Conservation (phyloP, 2,329 filamentous ascomycete genomes). For the Fonsecaea erecta region DNA sequence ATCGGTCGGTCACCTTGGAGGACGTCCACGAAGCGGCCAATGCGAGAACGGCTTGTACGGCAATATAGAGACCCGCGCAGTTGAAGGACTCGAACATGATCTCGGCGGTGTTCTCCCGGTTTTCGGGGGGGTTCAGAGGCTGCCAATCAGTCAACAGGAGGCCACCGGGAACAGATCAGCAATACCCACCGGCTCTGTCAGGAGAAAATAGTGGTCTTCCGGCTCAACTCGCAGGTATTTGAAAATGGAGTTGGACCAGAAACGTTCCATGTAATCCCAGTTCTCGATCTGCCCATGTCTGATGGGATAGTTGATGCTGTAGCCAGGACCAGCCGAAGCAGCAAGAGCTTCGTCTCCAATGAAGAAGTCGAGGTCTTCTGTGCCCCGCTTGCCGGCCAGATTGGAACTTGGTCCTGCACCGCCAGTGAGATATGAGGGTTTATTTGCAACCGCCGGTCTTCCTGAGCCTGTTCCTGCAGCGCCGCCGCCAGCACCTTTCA, state of each 20-base stretch:
- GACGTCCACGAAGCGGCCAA: conserved; percentile 98
- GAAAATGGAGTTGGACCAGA: conserved; percentile 99
- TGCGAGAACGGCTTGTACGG: conserved; percentile 94
- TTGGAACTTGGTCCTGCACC: conserved; percentile 82
- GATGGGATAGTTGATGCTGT: conserved; percentile 96
- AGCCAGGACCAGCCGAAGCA: conserved; percentile 83
- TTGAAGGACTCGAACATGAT: conserved; percentile 99
- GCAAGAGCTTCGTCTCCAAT: conserved; percentile 95
- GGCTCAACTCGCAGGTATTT: conserved; percentile 98
- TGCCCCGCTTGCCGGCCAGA: conserved; percentile 88
- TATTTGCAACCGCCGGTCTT: conserved; percentile 87
- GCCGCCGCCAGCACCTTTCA: conserved; percentile 74
- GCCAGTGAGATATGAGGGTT: conserved; percentile 92
- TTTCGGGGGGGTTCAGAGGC: conserved; percentile 97
- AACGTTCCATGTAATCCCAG: conserved; percentile 99
- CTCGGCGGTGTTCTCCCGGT: conserved; percentile 97
- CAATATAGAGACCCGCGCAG: conserved; percentile 97
- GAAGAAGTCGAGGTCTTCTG: conserved; percentile 97
- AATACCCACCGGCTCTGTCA: conserved; percentile 84
- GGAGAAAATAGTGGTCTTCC: conserved; percentile 97
- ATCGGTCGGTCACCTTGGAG: conserved; percentile 94
- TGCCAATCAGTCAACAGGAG: conserved; percentile 45
- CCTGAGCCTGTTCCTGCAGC: conserved; percentile 80
- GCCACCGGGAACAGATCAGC: not conserved
- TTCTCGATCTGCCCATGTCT: conserved; percentile 98